phyloP scores from a whole-genome alignment of 179 eudicot genomes.

The Nepenthes alata region DNA sequence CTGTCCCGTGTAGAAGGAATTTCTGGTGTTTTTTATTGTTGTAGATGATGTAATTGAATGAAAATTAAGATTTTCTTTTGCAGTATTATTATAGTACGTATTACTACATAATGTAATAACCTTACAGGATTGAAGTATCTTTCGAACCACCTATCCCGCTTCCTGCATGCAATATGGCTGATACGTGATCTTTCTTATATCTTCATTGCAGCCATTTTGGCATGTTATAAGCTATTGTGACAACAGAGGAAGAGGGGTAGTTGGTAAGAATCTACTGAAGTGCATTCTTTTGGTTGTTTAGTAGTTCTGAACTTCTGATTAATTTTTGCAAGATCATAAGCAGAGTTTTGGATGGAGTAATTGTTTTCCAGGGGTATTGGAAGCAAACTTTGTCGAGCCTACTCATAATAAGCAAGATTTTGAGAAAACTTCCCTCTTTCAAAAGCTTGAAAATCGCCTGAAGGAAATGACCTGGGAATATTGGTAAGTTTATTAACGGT shows the following conservation, averaged over 20 bases:
- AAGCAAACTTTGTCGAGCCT: slow-evolving; percentile 85
- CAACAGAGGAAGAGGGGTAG: slow-evolving; percentile 87
- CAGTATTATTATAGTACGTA: too few relatives aligned
- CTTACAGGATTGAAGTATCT: too few relatives aligned
- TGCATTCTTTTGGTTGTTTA: slow-evolving; percentile 3
- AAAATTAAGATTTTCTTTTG: too few relatives aligned
- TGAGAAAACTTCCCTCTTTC: slow-evolving; percentile 82
- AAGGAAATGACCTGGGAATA: slow-evolving; percentile 90
- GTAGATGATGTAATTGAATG: too few relatives aligned
- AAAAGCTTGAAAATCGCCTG: slow-evolving; percentile 76
- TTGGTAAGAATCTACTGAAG: slow-evolving; percentile 38
- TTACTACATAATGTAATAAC: too few relatives aligned
- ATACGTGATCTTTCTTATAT: slow-evolving; percentile 6
- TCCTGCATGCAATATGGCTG: not conserved
- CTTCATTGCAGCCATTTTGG: slow-evolving; percentile 77
- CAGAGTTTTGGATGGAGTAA: not conserved
- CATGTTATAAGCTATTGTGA: slow-evolving; percentile 45
- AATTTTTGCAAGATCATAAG: not conserved
- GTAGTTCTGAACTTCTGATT: not conserved
- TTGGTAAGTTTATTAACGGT: slow-evolving; percentile 31
- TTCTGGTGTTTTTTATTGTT: too few relatives aligned
- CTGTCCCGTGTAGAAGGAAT: too few relatives aligned
- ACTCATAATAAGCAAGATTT: slow-evolving; percentile 94
- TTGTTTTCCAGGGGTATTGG: slow-evolving; percentile 49
- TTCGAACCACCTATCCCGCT: too few relatives aligned